Conservation (phyloP, 2,329 filamentous ascomycete species). For the Aureobasidium mangrovei region DNA sequence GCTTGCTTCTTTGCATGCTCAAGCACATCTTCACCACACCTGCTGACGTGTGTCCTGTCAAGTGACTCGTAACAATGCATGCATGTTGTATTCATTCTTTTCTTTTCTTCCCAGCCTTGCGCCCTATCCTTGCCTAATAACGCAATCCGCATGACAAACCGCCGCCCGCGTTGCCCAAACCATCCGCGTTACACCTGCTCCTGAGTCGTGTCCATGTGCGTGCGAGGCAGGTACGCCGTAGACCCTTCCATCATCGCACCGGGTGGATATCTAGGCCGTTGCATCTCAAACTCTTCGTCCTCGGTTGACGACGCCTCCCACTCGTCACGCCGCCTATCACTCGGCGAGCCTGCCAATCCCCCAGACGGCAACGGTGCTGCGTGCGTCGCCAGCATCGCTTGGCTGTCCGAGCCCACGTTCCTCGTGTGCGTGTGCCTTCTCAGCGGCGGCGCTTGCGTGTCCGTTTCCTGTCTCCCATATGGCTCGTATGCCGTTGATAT, state of each 20-base stretch:
- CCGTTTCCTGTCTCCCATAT: background rate
- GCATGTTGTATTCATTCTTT: background rate
- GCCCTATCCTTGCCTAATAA: background rate
- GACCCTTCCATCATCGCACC: slow-evolving; percentile 3
- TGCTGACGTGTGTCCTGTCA: slow-evolving; percentile 8
- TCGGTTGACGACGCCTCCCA: slow-evolving; percentile 10
- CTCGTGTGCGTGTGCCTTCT: slow-evolving; percentile 1
- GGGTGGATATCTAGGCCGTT: slow-evolving; percentile 6
- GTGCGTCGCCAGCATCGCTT: slow-evolving; percentile 8
- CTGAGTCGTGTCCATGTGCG: background rate
- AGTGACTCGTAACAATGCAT: slow-evolving; percentile 7
- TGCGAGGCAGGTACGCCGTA: slow-evolving; percentile 12
- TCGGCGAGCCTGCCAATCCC: background rate
- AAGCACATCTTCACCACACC: background rate
- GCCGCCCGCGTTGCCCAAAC: background rate
- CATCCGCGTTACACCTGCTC: slow-evolving; percentile 1
- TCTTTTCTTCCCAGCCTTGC: background rate
- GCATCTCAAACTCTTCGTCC: slow-evolving; percentile 12
- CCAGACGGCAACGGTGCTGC: slow-evolving; percentile 7
- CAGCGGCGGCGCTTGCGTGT: background rate
- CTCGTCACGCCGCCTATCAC: slow-evolving; percentile 1
- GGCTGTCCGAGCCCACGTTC: slow-evolving; percentile 1
- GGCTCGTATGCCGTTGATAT: slow-evolving; percentile 11
- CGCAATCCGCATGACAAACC: background rate
- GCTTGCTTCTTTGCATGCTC: background rate